Conservation (phyloP, 2,329 filamentous ascomycete genomes). For the Sarocladium kiliense region DNA sequence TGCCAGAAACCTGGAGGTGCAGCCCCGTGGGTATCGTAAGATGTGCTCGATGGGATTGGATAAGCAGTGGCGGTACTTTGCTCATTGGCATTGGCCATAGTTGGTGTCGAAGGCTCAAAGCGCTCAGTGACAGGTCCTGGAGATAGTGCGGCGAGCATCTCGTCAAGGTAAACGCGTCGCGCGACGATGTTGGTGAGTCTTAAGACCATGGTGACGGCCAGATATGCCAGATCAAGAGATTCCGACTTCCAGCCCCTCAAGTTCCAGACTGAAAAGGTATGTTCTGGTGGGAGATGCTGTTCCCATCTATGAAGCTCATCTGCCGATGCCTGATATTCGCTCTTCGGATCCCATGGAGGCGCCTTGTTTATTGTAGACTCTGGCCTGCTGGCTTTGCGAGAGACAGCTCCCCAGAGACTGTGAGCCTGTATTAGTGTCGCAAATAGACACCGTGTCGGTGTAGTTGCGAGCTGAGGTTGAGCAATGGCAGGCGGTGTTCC, state of each 20-base stretch:
- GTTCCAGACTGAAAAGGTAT: constrained; percentile 30
- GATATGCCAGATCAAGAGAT: constrained; percentile 28
- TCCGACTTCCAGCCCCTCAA: constrained; percentile 29
- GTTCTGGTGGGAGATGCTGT: constrained; percentile 22
- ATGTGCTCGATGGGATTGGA: constrained; percentile 8
- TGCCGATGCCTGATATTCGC: constrained; percentile 20
- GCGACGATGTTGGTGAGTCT: constrained; percentile 30
- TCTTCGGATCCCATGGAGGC: constrained; percentile 19
- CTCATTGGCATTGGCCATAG: constrained; percentile 15
- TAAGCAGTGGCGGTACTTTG: neutral
- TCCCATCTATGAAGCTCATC: constrained; percentile 22
- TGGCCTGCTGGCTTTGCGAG: constrained; percentile 20
- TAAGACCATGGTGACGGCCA: constrained; percentile 29
- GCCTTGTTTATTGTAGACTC: constrained; percentile 11
- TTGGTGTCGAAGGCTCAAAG: constrained; percentile 12
- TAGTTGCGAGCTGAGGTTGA: constrained; percentile 19
- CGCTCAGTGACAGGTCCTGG: constrained; percentile 7
- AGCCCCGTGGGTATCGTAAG: constrained; percentile 9
- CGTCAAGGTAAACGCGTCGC: constrained; percentile 27
- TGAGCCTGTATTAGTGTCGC: constrained; percentile 31
- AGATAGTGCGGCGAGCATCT: constrained; percentile 18
- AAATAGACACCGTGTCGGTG: constrained; percentile 26
- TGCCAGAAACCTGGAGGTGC: constrained; percentile 22
- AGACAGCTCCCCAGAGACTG: constrained; percentile 30
- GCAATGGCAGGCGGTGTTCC: constrained; percentile 24